A percentile compares a stretch with the other conserved stretches of the same genome.
These are phyloP conservation scores for Ganoderma resinaceum DNA, from an alignment of 1,284 basidiomycete genomes.

Conservation along the genomic window DNA sequence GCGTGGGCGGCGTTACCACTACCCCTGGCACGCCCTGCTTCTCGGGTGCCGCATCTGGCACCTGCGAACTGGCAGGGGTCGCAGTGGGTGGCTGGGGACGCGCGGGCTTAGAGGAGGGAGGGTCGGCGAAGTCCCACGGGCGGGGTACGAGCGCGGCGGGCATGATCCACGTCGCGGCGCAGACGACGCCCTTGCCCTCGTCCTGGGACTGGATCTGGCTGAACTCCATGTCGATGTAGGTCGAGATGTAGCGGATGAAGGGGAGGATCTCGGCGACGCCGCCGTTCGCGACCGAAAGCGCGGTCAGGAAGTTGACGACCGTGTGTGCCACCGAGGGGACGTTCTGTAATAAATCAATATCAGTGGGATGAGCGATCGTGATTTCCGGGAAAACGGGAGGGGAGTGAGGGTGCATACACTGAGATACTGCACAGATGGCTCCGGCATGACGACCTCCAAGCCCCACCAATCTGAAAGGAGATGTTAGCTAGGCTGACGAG, in stretches of 20 bases:
- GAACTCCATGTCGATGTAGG: slow-evolving; percentile 79
- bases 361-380: background rate
- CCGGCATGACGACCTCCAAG: slow-evolving; percentile 74
- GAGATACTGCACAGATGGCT: slow-evolving; percentile 67
- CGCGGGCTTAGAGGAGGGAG: slow-evolving; percentile 31
- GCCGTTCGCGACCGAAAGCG: slow-evolving; percentile 67
- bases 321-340: slow-evolving; percentile 67
- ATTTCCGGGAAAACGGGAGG: background rate
- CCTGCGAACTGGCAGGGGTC: slow-evolving; percentile 18
- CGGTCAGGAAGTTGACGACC: slow-evolving; percentile 75
- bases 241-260: slow-evolving; percentile 79
- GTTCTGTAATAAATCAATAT: slow-evolving; percentile 44
- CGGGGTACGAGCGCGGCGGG: slow-evolving; percentile 79
- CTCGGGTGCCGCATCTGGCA: slow-evolving; percentile 5
- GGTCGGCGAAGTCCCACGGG: slow-evolving; percentile 75
- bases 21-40: slow-evolving; percentile 34
- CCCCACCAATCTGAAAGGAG: slow-evolving; percentile 80
- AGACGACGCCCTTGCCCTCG: slow-evolving; percentile 77
- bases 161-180: slow-evolving; percentile 86
- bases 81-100: slow-evolving; percentile 23
- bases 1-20: slow-evolving; percentile 40
- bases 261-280: slow-evolving; percentile 81
- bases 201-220: slow-evolving; percentile 66
- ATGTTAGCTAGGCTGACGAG: background rate
- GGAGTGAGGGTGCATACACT: slow-evolving; percentile 45